These are phyloP conservation scores for Oryza glaberrima DNA, from an alignment of 176 grass and related monocot species.

Conservation along the genomic window DNA sequence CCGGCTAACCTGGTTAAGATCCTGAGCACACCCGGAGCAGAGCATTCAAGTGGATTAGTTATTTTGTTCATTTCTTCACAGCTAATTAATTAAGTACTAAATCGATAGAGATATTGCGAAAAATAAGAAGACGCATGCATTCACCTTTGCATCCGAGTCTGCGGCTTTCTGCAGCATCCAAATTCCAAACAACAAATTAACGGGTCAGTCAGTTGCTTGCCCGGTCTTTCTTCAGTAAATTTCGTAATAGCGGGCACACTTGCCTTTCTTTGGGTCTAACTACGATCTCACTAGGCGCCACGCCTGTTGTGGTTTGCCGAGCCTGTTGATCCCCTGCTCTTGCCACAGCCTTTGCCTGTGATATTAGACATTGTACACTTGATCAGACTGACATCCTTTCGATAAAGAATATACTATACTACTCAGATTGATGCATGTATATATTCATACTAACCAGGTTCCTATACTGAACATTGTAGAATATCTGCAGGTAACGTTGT, in stretches of 20 bases:
- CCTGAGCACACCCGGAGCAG: conserved; percentile 42
- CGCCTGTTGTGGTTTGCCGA: conserved; percentile 16
- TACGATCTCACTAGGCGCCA: conserved; percentile 21
- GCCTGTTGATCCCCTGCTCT: conserved; percentile 33
- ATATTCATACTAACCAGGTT: conserved; percentile 52
- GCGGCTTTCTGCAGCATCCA: conserved; percentile 63
- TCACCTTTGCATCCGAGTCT: conserved; percentile 68
- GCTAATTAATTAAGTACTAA: background rate
- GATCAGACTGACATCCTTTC: too few species aligned
- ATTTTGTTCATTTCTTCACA: conserved; percentile 19
- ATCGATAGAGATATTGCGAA: background rate
- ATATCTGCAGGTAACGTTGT: conserved; percentile 62
- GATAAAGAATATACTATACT: background rate
- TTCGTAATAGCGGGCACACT: conserved; percentile 63
- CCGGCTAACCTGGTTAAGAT: conserved; percentile 43
- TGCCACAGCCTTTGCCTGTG: conserved; percentile 62
- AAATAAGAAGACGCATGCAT: background rate
- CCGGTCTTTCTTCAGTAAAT: conserved; percentile 57
- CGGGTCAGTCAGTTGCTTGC: conserved; percentile 38
- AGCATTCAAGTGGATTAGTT: background rate
- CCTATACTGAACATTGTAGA: conserved; percentile 82
- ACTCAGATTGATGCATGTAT: too few species aligned
- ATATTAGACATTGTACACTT: background rate
- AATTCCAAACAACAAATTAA: conserved; percentile 16
- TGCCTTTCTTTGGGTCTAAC: conserved; percentile 54